Evolutionary conservation across 495 filamentous ascomycete species (phyloP).

Genomic region (Penicillium cosmopolitanum): DNA sequence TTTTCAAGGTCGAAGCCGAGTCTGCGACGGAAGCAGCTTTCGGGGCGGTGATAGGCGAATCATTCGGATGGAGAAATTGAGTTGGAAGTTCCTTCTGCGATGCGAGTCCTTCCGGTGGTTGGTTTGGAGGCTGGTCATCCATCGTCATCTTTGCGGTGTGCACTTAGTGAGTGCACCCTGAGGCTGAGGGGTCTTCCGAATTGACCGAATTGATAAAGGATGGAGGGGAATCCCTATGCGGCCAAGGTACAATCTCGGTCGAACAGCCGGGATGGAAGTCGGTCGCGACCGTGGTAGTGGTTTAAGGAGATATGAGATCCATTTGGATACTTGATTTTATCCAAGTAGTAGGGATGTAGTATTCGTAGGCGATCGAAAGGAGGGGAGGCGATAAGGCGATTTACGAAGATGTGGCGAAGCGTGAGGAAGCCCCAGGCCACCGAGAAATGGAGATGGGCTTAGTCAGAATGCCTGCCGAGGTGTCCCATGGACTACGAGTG

Average conservation of each 20-base stretch:
- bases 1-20: constrained; percentile 10
- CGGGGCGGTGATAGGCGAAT: not conserved
- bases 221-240: constrained; percentile 2
- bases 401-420: constrained; percentile 2
- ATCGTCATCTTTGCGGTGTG: constrained; percentile 25
- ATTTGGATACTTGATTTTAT: not conserved
- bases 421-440: not conserved
- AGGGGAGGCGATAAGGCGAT: constrained; percentile 11
- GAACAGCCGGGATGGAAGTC: constrained; percentile 1
- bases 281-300: not conserved
- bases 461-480: constrained; percentile 7
- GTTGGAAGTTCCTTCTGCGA: not conserved
- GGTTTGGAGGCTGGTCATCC: constrained; percentile 11
- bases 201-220: not conserved
- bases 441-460: constrained; percentile 2
- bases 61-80: not conserved
- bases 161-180: not conserved
- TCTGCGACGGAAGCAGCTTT: constrained; percentile 18
- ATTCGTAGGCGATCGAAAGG: not conserved
- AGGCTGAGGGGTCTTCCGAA: not conserved
- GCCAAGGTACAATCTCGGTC: not conserved
- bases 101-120: constrained; percentile 1
- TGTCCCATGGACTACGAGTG: not conserved
- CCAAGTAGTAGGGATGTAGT: not conserved
- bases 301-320: constrained; percentile 5